Evolutionary conservation across 305 asterid species (phyloP).

Genomic region (Rubia peregrina): DNA sequence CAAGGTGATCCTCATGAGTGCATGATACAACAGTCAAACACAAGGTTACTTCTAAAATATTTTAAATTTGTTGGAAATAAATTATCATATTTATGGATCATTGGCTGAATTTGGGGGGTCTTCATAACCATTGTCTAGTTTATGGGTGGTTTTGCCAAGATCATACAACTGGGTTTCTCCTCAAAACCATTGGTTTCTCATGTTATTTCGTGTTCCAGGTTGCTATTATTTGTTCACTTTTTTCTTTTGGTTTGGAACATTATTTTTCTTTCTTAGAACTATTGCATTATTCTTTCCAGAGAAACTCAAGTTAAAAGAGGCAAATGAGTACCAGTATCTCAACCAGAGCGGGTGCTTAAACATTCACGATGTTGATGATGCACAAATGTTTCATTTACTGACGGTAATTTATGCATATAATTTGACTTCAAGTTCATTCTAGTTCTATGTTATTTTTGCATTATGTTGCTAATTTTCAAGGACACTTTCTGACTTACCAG

Average conservation of each 20-base stretch:
- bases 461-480: slow-evolving; percentile 22
- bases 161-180: background rate
- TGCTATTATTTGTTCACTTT: background rate
- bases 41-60: background rate
- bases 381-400: slow-evolving; percentile 56
- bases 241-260: background rate
- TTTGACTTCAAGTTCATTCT: slow-evolving; percentile 9
- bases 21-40: background rate
- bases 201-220: background rate
- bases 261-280: slow-evolving; percentile 4
- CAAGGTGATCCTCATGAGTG: background rate
- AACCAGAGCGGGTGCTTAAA: slow-evolving; percentile 73
- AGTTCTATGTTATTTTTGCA: background rate
- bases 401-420: slow-evolving; percentile 40
- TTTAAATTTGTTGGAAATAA: background rate
- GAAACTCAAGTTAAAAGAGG: slow-evolving; percentile 57
- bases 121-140: background rate
- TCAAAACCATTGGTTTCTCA: background rate
- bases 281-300: slow-evolving; percentile 38
- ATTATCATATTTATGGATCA: background rate
- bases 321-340: slow-evolving; percentile 66
- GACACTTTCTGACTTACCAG: slow-evolving; percentile 37
- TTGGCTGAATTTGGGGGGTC: background rate
- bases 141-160: background rate
- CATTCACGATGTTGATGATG: slow-evolving; percentile 60